Evolutionary conservation across 108 stramenopile genomes (phyloP).

Genomic region (Skeletonema tropicum): DNA sequence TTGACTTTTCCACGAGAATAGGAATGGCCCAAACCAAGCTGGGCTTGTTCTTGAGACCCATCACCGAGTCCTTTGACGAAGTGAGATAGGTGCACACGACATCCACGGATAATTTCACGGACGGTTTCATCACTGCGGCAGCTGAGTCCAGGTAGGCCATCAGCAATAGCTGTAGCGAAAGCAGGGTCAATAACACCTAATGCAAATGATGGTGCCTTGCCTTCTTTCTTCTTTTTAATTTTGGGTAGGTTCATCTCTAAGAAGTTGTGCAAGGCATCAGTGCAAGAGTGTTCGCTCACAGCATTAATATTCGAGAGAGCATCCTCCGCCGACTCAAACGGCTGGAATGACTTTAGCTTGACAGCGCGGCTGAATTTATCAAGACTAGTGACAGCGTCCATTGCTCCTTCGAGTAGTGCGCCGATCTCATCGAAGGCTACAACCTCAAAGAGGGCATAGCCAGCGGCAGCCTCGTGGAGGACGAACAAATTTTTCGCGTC

Average conservation of each 20-base stretch:
- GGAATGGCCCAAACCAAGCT: slow-evolving; percentile 98
- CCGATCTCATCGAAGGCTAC: slow-evolving; percentile 97
- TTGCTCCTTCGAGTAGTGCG: slow-evolving; percentile 65
- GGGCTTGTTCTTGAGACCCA: slow-evolving; percentile 94
- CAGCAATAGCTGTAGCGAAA: slow-evolving; percentile 91
- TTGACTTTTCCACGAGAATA: slow-evolving; percentile 99
- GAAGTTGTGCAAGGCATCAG: slow-evolving; percentile 83
- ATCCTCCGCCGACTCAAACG: slow-evolving; percentile 94
- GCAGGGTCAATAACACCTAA: slow-evolving; percentile 89
- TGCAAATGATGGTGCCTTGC: slow-evolving; percentile 66
- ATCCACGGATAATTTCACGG: slow-evolving; percentile 92
- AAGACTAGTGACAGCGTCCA: slow-evolving; percentile 85
- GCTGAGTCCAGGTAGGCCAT: slow-evolving; percentile 81
- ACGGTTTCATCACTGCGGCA: slow-evolving; percentile 93
- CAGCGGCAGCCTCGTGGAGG: slow-evolving; percentile 95
- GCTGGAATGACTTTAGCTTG: slow-evolving; percentile 97
- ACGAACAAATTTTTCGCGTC: slow-evolving; percentile 78
- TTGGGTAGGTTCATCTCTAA: slow-evolving; percentile 96
- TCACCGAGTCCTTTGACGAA: slow-evolving; percentile 93
- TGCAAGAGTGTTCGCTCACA: slow-evolving; percentile 84
- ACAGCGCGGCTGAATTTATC: slow-evolving; percentile 92
- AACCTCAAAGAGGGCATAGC: slow-evolving; percentile 98
- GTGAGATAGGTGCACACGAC: slow-evolving; percentile 89
- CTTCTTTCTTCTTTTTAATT: slow-evolving; percentile 68
- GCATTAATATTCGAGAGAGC: slow-evolving; percentile 96